These are phyloP conservation scores for Talaromyces sp. DNA, from an alignment of 2,329 filamentous ascomycete genomes.

Conservation along the genomic window DNA sequence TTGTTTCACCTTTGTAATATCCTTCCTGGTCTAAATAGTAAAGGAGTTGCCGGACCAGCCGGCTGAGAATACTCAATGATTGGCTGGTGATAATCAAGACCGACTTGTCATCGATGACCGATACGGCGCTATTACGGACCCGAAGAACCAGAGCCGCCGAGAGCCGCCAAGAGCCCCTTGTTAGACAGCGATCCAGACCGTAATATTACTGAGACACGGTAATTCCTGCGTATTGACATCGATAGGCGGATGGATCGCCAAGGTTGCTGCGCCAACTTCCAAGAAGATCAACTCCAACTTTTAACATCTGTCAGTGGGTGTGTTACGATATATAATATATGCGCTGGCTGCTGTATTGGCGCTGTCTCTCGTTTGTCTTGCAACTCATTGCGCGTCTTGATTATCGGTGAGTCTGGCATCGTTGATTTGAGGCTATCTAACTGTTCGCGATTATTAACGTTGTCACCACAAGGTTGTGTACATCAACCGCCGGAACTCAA, in stretches of 20 bases:
- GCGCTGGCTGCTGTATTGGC: neutral
- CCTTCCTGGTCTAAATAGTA: neutral
- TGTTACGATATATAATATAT: neutral
- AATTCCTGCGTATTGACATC: neutral
- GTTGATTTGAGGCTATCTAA: neutral
- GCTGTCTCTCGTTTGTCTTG: neutral
- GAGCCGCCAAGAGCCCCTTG: neutral
- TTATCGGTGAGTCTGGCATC: neutral
- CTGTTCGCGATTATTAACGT: no score
- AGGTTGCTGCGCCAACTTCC: constrained; percentile 15
- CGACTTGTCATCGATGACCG: neutral
- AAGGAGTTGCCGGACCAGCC: neutral
- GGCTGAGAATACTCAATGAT: neutral
- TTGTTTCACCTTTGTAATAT: neutral
- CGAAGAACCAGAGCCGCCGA: neutral
- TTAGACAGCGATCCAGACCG: neutral
- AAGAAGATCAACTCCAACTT: neutral
- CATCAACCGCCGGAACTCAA: neutral
- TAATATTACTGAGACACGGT: constrained; percentile 5
- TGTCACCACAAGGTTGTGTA: neutral
- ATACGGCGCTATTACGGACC: neutral
- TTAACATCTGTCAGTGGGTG: neutral
- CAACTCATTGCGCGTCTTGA: neutral
- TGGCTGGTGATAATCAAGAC: neutral
- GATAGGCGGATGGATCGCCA: neutral